Base-by-base conservation (phyloP, 257 asterid species). In the Fraxinus americana region DNA sequence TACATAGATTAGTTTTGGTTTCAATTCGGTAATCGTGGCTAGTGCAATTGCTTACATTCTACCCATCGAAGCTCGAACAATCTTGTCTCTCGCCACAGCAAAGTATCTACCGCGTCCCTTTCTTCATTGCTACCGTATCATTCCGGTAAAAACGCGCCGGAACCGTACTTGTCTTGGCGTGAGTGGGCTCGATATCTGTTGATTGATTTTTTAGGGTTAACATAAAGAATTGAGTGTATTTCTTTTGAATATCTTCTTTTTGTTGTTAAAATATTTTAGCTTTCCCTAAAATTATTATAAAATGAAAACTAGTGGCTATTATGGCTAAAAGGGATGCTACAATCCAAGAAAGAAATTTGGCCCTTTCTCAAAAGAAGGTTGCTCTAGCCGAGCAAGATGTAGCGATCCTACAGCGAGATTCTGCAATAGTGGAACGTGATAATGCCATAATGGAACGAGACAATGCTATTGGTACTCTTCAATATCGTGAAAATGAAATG, bases 241-340 rank as follows among this genome's bases (percentile, higher is more conserved):
- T 66, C 12, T 12, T 43, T 43, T 12, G 17, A 13, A 13, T 11
- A 5, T 23, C 36, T 36, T 19, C 30, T 73, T 57, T 71, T 21
- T 7, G 57, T 69, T 12, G 41, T 66, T 14, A 12, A 27, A 36
- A 36, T 17, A 8, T 59, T 71, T 2, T 45, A 19, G 21, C 25
- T 52, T 4, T 52, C 9, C 63, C 23, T 52, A 52, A 0, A 52
- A 19, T 52, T 43, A 52, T 52, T 19, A 52, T 19, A 52, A 52
- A 19, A 52, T 52, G 23, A 52, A 39, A 43, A 43, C 52, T 65
- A 29, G 70, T 93, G 98, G 86, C 90, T 25, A 86, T 96, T 41
- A 92, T 93, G 95, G 92, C 96, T 2, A 98, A 96, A 81, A 78
- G 98, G 80, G 98, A 96, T 76, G 99, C 96, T 21, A 98, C 97